Evolutionary conservation across 345 rosid species (phyloP).

Genomic region (Ceriops tagal): DNA sequence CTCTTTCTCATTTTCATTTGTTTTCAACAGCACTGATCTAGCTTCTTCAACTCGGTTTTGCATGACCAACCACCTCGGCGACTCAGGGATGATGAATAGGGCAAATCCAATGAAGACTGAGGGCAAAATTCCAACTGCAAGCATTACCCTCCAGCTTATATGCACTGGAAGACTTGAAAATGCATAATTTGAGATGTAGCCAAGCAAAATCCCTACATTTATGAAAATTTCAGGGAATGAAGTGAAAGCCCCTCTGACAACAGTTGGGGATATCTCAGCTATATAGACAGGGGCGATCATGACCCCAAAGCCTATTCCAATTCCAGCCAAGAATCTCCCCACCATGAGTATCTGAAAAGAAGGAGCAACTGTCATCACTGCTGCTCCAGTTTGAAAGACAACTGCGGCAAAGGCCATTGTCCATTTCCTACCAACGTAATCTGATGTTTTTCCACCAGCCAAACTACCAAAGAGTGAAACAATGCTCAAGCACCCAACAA

Average conservation of each 20-base stretch:
- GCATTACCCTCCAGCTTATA: conserved; percentile 85
- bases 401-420: conserved; percentile 87
- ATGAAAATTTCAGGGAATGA: conserved; percentile 87
- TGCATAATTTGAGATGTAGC: conserved; percentile 82
- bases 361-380: conserved; percentile 70
- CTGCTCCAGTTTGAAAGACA: conserved; percentile 74
- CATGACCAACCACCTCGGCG: conserved; percentile 89
- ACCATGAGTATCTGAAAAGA: conserved; percentile 64
- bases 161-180: conserved; percentile 67
- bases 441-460: conserved; percentile 82
- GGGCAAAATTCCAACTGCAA: conserved; percentile 85
- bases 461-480: conserved; percentile 82
- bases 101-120: conserved; percentile 70
- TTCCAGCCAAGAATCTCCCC: conserved; percentile 73
- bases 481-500: conserved; percentile 72
- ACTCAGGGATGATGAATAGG: conserved; percentile 80
- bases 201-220: conserved; percentile 78
- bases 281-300: conserved; percentile 90
- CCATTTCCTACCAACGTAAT: conserved; percentile 80
- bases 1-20: conserved; percentile 62
- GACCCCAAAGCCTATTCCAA: conserved; percentile 86
- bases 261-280: conserved; percentile 75
- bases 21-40: conserved; percentile 62
- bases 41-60: conserved; percentile 72
- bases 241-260: conserved; percentile 66